Evolutionary conservation across 2,329 filamentous ascomycete species (phyloP).

Genomic region (Chaetomium olivaceum): DNA sequence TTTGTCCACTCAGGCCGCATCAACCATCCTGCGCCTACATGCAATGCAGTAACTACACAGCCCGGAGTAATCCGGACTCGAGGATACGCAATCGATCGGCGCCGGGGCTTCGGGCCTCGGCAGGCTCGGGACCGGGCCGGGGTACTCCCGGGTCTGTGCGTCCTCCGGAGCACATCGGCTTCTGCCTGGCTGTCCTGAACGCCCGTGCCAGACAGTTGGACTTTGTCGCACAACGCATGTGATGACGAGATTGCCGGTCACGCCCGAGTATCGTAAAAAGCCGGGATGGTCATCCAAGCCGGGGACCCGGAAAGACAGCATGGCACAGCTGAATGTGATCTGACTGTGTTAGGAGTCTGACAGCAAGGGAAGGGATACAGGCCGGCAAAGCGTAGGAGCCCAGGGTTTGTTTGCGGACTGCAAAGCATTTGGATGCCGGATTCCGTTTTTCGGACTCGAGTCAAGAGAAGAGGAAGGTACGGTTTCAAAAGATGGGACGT

Average conservation of each 20-base stretch:
- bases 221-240: constrained; percentile 10
- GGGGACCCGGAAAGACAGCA: neutral
- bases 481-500: constrained; percentile 8
- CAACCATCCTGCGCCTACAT: too few species aligned
- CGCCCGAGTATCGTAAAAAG: neutral
- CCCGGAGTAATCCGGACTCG: neutral
- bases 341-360: neutral
- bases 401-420: neutral
- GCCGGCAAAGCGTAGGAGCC: neutral
- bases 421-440: neutral
- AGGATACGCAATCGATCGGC: neutral
- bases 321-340: neutral
- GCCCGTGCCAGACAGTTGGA: neutral
- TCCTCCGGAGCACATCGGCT: neutral
- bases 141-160: constrained; percentile 9
- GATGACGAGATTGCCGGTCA: constrained; percentile 8
- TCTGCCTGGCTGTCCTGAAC: neutral
- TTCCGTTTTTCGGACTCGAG: constrained; percentile 9
- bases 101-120: constrained; percentile 13
- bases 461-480: neutral
- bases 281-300: neutral
- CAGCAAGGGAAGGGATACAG: neutral
- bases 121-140: constrained; percentile 9
- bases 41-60: too few species aligned
- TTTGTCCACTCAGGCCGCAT: too few species aligned